Conservation (phyloP, 257 asterid genomes). For the Penstemon barbatus region DNA sequence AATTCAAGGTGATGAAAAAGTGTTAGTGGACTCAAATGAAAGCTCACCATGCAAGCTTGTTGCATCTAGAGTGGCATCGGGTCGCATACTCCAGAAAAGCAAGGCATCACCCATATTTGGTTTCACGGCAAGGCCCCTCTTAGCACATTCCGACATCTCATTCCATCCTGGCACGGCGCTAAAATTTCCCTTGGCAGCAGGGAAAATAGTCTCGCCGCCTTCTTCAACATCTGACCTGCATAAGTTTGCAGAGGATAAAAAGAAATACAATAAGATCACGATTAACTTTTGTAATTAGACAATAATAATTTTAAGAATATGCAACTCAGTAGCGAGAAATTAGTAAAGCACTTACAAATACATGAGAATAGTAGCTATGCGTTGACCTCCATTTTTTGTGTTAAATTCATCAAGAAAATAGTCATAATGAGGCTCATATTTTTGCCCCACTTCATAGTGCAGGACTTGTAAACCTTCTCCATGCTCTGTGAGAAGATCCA, state of each 20-base stretch:
- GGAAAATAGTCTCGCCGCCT: conserved; percentile 95
- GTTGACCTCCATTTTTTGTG: conserved; percentile 90
- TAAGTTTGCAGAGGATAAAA: conserved; percentile 11
- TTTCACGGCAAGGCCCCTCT: conserved; percentile 70
- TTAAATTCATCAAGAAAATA: conserved; percentile 73
- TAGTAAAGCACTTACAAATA: conserved; percentile 60
- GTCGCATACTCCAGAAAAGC: conserved; percentile 92
- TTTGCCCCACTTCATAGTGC: conserved; percentile 89
- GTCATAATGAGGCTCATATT: conserved; percentile 87
- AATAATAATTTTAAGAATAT: conserved; percentile 1
- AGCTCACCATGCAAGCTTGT: conserved; percentile 81
- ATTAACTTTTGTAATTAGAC: not conserved
- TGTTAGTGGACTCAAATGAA: conserved; percentile 20
- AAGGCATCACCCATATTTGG: conserved; percentile 81
- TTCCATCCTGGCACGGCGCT: conserved; percentile 59
- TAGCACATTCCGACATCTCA: conserved; percentile 76
- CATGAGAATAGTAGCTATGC: conserved; percentile 88
- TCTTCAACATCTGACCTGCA: conserved; percentile 96
- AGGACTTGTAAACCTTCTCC: conserved; percentile 90
- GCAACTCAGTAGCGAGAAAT: conserved; percentile 8
- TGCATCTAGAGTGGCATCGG: conserved; percentile 82
- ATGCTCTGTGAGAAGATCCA: conserved; percentile 52
- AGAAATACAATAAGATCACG: not conserved
- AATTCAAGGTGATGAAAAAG: not conserved
- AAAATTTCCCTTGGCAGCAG: conserved; percentile 71